Evolutionary conservation across 768 basidiomycete genomes (phyloP), one percentile per base, ranked within the genome.

Genomic region (Trametes cubensis): DNA sequence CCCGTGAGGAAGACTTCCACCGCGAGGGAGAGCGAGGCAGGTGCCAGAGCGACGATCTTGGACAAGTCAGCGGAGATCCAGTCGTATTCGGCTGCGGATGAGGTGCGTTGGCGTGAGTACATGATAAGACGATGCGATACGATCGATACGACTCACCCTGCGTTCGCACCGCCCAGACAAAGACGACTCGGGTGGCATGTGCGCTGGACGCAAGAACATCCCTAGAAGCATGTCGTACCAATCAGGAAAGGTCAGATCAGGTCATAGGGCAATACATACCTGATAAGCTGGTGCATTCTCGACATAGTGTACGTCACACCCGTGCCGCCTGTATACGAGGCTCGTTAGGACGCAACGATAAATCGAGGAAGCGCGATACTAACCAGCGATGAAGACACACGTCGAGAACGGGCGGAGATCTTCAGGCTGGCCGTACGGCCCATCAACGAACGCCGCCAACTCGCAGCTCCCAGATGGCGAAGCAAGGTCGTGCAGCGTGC

Each of bases 401-500:
- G 75, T 76, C 41, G 70, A 67, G 63, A 71, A 77, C 18, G 71
- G 66, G 25, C 69, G 65, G 41, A 79, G 62, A 58, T 75, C 68
- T 28, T 73, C 68, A 4, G 74, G 73, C 20, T 63, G 58, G 0
- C 78, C 79, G 67, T 80, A 80, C 42, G 79, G 78, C 3, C 79
- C 79, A 51, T 80, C 77, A 15, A 81, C 60, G 66, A 66, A 49
- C 61, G 73, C 63, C 23, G 73, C 72, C 4, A 75, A 75, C 18
- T 66, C 56, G 21, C 74, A 69, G 6, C 51, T 62, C 10, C 70
- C 67, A 40, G 66, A 62, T 15, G 38, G 47, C 21, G 39, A 28
- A 25, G 58, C 55, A 20, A 54, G 64, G 14, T 65, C 69, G 13
- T 62, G 23, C 18, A 75, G 69, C 28, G 67, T 66, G 64, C 69